These are phyloP conservation scores for Psidium friedrichsthalianum DNA, from an alignment of 345 rosid genomes.

Conservation along the genomic window DNA sequence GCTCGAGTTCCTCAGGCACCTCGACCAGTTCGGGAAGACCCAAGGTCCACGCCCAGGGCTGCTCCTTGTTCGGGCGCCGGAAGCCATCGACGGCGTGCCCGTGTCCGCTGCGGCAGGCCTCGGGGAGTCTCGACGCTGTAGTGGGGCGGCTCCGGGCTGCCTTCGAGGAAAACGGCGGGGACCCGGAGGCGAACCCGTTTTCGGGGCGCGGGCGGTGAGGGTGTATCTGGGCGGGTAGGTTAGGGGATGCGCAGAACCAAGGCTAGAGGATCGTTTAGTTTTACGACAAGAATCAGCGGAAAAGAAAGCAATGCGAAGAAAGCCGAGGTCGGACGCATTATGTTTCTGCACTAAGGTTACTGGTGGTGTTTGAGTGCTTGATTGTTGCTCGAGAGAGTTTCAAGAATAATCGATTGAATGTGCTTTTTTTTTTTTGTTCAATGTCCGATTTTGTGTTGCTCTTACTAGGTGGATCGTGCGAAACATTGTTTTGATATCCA, in stretches of 20 bases:
- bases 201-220: slow-evolving; percentile 9
- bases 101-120: slow-evolving; percentile 12
- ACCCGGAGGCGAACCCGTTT: slow-evolving; percentile 16
- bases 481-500: background rate
- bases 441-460: background rate
- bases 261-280: slow-evolving; percentile 9
- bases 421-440: too few relatives aligned
- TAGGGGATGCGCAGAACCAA: slow-evolving; percentile 16
- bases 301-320: background rate
- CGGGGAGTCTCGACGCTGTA: slow-evolving; percentile 21
- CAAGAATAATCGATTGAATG: background rate
- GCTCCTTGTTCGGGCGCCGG: slow-evolving; percentile 5
- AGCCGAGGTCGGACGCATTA: background rate
- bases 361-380: background rate
- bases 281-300: slow-evolving; percentile 7
- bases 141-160: slow-evolving; percentile 17
- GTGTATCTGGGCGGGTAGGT: slow-evolving; percentile 10
- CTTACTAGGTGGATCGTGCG: background rate
- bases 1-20: slow-evolving; percentile 16
- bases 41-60: slow-evolving; percentile 11
- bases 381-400: background rate
- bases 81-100: slow-evolving; percentile 4
- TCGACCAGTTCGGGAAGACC: slow-evolving; percentile 17
- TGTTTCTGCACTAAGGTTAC: background rate
- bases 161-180: slow-evolving; percentile 17